Base-by-base conservation (phyloP, 306 rosid genomes). In the Benincasa hispida region DNA sequence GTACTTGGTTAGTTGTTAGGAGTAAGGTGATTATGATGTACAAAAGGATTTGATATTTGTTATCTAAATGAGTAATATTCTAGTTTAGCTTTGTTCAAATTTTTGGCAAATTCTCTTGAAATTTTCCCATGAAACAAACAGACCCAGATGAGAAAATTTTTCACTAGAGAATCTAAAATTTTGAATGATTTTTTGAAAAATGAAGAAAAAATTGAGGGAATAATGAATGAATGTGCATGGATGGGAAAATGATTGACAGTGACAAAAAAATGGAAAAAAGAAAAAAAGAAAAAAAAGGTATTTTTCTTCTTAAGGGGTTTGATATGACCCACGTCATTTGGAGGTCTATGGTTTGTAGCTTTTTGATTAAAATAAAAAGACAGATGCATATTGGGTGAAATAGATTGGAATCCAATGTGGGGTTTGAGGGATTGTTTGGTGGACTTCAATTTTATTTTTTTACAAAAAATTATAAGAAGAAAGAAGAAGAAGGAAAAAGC, bases 321-420 rank as follows among this genome's bases (percentile, higher is more conserved):
- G 72, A 9, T 1, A 5, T 66, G 84, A 73, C 87, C 83, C 84
- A 79, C 87, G 57, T 81, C 81, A 75, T 78, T 79, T 78, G 78
- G 69, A 84, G 76, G 79, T 59, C 87, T 34, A 81, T 11, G 78
- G 78, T 54, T 60, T 83, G 59, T 86, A 74, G 82, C 61, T 79
- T 65, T 83, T 74, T 82, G 78, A 78, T 79, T 82, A 83, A 85
- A 70, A 15, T 37, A n/a, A 15, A 66, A n/a, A 66, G 82, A 81
- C 79, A 80, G 76, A 83, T 47, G 75, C 62, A 75, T 75, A 58
- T 59, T 75, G 25, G 78, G 78, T 75, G 77, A 74, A 74, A 74
- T 32, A 19, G 81, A 80, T 59, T 51, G 86, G 97, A 88, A 94
- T 94, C 98, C 99, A 84, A 94, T 91, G 97, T 85, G 87, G 87